Conservation (phyloP, 306 rosid genomes). For the Rubus idaeus region DNA sequence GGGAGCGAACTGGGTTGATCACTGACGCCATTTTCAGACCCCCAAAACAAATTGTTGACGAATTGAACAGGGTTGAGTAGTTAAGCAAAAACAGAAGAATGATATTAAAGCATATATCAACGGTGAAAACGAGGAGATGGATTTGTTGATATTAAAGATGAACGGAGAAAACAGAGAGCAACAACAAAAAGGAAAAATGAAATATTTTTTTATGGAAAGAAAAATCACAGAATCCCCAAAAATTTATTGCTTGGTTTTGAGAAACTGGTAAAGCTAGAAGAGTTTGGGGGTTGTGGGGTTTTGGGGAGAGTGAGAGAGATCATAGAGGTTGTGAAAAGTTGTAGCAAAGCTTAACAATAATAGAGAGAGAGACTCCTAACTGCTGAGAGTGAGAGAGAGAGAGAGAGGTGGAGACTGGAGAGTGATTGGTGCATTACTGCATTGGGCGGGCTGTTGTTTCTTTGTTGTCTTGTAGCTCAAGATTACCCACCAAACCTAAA, state of each 20-base stretch:
- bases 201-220: neutral
- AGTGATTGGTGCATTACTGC: neutral
- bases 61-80: slow-evolving; percentile 14
- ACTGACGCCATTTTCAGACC: slow-evolving; percentile 44
- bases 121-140: slow-evolving; percentile 32
- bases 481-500: neutral
- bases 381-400: neutral
- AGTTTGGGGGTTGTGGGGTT: neutral
- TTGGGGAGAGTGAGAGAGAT: neutral
- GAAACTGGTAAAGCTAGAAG: neutral
- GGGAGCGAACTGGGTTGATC: slow-evolving; percentile 41
- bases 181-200: neutral
- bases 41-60: neutral
- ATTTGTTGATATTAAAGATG: slow-evolving; percentile 11
- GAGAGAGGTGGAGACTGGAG: neutral
- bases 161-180: slow-evolving; percentile 32
- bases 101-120: slow-evolving; percentile 10
- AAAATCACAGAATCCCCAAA: slow-evolving; percentile 1
- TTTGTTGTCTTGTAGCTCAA: neutral
- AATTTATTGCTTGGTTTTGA: neutral
- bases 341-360: slow-evolving; percentile 7
- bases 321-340: neutral
- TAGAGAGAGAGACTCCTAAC: slow-evolving; percentile 1
- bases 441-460: neutral
- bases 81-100: neutral